phyloP scores from a whole-genome alignment of 106 monocot genomes.

The Dendrobium chrysotoxum region DNA sequence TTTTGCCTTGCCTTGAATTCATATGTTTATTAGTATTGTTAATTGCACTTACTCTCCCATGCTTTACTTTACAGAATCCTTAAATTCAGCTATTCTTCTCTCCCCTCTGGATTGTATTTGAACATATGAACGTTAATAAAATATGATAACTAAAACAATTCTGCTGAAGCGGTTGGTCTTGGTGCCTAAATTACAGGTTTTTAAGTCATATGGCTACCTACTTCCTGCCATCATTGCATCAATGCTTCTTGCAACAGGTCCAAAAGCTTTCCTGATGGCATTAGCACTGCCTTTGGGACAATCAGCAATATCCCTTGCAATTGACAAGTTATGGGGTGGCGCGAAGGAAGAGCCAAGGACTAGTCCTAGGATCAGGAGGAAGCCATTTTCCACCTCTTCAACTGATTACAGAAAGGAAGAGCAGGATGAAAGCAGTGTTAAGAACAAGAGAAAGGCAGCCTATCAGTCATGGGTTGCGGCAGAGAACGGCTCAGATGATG shows the following conservation, averaged over 20 bases:
- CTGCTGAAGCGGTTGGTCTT: too few species aligned
- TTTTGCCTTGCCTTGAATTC: too few species aligned
- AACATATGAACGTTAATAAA: too few species aligned
- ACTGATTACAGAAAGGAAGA: slow-evolving; percentile 18
- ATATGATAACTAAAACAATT: too few species aligned
- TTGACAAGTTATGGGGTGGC: slow-evolving; percentile 66
- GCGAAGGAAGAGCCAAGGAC: slow-evolving; percentile 19
- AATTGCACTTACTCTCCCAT: too few species aligned
- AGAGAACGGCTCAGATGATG: not conserved
- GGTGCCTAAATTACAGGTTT: slow-evolving; percentile 35
- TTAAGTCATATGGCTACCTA: slow-evolving; percentile 71
- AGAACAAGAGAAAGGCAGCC: slow-evolving; percentile 2
- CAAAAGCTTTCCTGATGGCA: slow-evolving; percentile 86
- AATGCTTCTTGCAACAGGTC: slow-evolving; percentile 70
- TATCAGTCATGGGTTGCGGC: slow-evolving; percentile 50
- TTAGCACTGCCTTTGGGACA: slow-evolving; percentile 81
- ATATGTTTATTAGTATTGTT: too few species aligned
- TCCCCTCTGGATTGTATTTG: too few species aligned
- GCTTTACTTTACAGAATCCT: too few species aligned
- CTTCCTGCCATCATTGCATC: slow-evolving; percentile 76
- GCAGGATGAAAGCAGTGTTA: slow-evolving; percentile 14
- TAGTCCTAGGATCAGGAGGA: slow-evolving; percentile 23
- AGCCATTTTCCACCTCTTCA: slow-evolving; percentile 19
- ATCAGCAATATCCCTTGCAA: slow-evolving; percentile 55
- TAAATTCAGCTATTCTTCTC: too few species aligned